phyloP scores from a whole-genome alignment of 2,329 filamentous ascomycete species.

The Neonectria coccinea region DNA sequence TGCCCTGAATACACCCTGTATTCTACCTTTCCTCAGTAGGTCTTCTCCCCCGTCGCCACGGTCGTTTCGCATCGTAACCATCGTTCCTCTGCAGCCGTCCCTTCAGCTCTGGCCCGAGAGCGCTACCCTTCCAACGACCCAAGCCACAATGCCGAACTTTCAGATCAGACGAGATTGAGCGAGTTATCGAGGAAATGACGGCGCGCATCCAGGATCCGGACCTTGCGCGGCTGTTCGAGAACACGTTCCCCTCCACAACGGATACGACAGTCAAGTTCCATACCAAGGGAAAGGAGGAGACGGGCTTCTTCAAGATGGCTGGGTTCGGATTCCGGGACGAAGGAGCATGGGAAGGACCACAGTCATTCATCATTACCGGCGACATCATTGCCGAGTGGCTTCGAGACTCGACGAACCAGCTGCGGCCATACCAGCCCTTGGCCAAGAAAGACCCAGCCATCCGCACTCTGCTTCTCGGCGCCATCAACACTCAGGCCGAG shows the following conservation, averaged over 20 bases:
- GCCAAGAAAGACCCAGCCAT: slow-evolving; percentile 85
- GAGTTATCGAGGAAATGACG: slow-evolving; percentile 86
- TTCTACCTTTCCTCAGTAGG: slow-evolving; percentile 55
- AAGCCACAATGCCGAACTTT: slow-evolving; percentile 87
- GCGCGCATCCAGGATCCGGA: slow-evolving; percentile 85
- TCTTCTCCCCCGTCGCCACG: slow-evolving; percentile 32
- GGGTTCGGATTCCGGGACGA: slow-evolving; percentile 56
- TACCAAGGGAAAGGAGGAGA: slow-evolving; percentile 67
- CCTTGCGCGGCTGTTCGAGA: slow-evolving; percentile 92
- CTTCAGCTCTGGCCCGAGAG: slow-evolving; percentile 81
- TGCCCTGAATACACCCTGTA: slow-evolving; percentile 58
- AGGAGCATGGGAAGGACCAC: slow-evolving; percentile 82
- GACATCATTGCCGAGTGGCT: slow-evolving; percentile 96
- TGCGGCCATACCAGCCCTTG: slow-evolving; percentile 88
- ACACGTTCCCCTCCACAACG: slow-evolving; percentile 87
- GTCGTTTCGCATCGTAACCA: slow-evolving; percentile 9
- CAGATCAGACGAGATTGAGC: slow-evolving; percentile 85
- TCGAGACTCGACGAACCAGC: slow-evolving; percentile 91
- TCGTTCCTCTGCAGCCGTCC: slow-evolving; percentile 69
- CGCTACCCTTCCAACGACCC: slow-evolving; percentile 88
- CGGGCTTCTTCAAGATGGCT: slow-evolving; percentile 52
- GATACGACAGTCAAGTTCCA: slow-evolving; percentile 94
- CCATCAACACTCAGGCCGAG: slow-evolving; percentile 95
- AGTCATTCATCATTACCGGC: slow-evolving; percentile 93
- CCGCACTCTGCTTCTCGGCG: slow-evolving; percentile 84